phyloP scores from a whole-genome alignment of 2,329 filamentous ascomycete genomes.

The Chaetomiaceae sp. region DNA sequence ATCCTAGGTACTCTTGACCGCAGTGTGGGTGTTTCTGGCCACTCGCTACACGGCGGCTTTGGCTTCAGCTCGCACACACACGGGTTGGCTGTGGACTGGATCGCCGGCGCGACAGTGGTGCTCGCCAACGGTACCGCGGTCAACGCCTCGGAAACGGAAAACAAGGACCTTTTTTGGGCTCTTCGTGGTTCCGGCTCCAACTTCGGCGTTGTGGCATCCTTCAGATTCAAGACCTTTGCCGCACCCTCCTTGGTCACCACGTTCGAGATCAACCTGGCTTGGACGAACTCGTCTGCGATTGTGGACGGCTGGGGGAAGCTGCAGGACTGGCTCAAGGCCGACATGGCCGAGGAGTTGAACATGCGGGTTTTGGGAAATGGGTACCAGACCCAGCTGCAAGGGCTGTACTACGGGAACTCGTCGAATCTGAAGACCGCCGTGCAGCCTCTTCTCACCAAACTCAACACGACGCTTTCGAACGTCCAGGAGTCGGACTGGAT shows the following conservation, averaged over 20 bases:
- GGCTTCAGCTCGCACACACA: constrained; percentile 35
- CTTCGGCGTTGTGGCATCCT: constrained; percentile 38
- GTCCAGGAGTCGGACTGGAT: constrained; percentile 27
- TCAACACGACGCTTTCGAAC: constrained; percentile 24
- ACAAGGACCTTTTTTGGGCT: constrained; percentile 41
- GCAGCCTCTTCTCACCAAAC: constrained; percentile 23
- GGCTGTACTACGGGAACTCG: constrained; percentile 27
- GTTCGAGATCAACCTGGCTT: constrained; percentile 28
- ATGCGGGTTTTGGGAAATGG: constrained; percentile 27
- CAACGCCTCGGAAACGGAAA: constrained; percentile 30
- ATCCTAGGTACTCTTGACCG: background rate
- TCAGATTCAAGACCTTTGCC: constrained; percentile 37
- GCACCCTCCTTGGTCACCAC: constrained; percentile 32
- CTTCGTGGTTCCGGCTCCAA: constrained; percentile 39
- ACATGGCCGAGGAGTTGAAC: constrained; percentile 29
- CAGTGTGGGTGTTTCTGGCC: constrained; percentile 38
- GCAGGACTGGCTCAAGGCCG: constrained; percentile 26
- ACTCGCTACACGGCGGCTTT: constrained; percentile 38
- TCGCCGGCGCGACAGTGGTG: constrained; percentile 34
- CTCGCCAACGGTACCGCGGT: constrained; percentile 34
- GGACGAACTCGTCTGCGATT: constrained; percentile 23
- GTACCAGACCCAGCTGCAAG: constrained; percentile 26
- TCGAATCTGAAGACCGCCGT: constrained; percentile 21
- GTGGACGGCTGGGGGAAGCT: constrained; percentile 23
- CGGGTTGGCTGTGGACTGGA: constrained; percentile 35